Base-by-base conservation (phyloP, 495 filamentous ascomycete species). In the Podospora conica region DNA sequence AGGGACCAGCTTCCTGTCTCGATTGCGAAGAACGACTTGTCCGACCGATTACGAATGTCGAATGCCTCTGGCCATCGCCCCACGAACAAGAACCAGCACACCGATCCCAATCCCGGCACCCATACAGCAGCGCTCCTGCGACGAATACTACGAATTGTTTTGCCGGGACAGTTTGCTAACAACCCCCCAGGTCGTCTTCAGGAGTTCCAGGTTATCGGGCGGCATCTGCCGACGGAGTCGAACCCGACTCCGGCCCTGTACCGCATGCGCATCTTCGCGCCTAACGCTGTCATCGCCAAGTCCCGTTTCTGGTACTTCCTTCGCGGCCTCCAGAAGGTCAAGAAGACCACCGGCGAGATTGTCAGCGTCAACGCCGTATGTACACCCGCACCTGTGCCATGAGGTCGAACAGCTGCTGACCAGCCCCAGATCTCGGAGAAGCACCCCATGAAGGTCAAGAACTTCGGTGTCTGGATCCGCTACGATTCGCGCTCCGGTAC, bases 231-330 rank as follows among this genome's bases (percentile, higher is more conserved):
- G 79, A 90, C 89, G 74, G 96, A 98, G 83, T 85, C 90, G 73
- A 95, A 96, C 83, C 90, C 93, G 72, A 91, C 90, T 69, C 95
- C 95, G 71, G 95, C 93, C 86, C 90, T 98, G 79, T 98, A 98
- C 88, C 92, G 95, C 80, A 98, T 98, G 96, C 92, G 94, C 81
- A 96, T 98, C 82, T 98, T 98, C 77, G 95, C 95, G 66, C 92
- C 93, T 69, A 98, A 98, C 83, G 85, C 87, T 73, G 94, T 98
- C 70, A 92, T 98, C 72, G 95, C 95, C 74, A 98, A 98, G 88
- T 96, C 92, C 74, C 90, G 95, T 68, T 98, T 97, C 89, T 98
- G 96, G 96, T 98, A 98, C 88, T 98, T 98, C 89, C 82, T 98
- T 77, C 91, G 90, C 83, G 96, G 96, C 87, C 87, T 98, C 70